Percentiles rank a stretch among this genome's conserved stretches.
Conservation (phyloP, 1,284 basidiomycete species). For the Phellopilus nigrolimitatus region DNA sequence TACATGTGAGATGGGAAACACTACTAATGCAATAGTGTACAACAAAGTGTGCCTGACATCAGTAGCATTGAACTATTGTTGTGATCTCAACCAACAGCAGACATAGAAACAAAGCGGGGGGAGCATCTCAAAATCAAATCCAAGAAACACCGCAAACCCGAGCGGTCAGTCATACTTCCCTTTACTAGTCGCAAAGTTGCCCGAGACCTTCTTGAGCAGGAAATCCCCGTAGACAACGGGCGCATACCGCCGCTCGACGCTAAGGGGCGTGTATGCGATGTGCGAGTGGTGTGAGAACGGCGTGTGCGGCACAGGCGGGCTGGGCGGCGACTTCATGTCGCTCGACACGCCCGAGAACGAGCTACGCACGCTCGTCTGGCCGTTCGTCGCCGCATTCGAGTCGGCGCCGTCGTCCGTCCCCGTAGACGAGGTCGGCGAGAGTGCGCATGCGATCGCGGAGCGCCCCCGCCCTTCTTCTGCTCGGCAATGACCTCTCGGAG, state of each 20-base stretch:
- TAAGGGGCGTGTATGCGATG: slow-evolving; percentile 13
- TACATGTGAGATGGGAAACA: too few relatives aligned
- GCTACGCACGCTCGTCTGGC: slow-evolving; percentile 8
- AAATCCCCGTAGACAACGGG: slow-evolving; percentile 73
- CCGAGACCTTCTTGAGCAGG: slow-evolving; percentile 62
- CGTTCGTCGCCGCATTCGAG: slow-evolving; percentile 10
- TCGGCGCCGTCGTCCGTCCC: slow-evolving; percentile 1
- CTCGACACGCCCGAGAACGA: slow-evolving; percentile 1
- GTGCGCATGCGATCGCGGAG: background rate
- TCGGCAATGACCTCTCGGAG: slow-evolving; percentile 14
- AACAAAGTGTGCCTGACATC: too few relatives aligned
- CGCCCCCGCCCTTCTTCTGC: slow-evolving; percentile 16
- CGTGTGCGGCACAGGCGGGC: slow-evolving; percentile 1
- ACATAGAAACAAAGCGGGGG: too few relatives aligned
- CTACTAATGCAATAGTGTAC: too few relatives aligned
- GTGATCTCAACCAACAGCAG: too few relatives aligned
- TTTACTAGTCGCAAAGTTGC: slow-evolving; percentile 51
- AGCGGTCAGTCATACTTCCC: slow-evolving; percentile 10
- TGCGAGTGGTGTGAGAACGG: slow-evolving; percentile 12
- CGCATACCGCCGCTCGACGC: slow-evolving; percentile 31
- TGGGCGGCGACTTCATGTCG: background rate
- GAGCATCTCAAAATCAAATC: too few relatives aligned
- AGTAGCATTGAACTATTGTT: too few relatives aligned
- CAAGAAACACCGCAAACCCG: background rate
- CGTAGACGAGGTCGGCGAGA: slow-evolving; percentile 5